Conservation (phyloP, 2,329 filamentous ascomycete genomes). For the Paracamarosporium sp. region DNA sequence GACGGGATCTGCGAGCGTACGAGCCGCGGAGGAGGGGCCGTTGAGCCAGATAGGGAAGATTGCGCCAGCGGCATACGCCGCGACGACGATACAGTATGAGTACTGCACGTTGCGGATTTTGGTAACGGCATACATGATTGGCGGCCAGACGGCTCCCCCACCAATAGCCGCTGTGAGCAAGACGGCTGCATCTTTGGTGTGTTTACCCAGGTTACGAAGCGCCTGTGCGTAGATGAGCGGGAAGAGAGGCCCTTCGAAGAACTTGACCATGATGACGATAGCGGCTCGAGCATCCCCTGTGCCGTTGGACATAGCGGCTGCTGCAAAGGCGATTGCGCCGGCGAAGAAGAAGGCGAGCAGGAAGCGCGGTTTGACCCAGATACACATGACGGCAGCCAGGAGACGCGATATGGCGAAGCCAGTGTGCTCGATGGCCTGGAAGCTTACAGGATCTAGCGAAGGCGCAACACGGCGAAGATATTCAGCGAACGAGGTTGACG, state of each 20-base stretch:
- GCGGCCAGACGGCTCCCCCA: slow-evolving; percentile 63
- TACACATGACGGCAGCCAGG: slow-evolving; percentile 59
- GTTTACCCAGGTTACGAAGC: slow-evolving; percentile 63
- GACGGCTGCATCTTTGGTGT: slow-evolving; percentile 64
- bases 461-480: slow-evolving; percentile 53
- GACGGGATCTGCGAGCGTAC: slow-evolving; percentile 59
- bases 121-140: slow-evolving; percentile 58
- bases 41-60: slow-evolving; percentile 64
- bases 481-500: slow-evolving; percentile 55
- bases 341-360: slow-evolving; percentile 62
- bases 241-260: slow-evolving; percentile 68
- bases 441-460: slow-evolving; percentile 46
- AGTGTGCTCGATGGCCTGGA: slow-evolving; percentile 62
- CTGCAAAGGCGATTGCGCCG: slow-evolving; percentile 60
- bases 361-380: slow-evolving; percentile 64
- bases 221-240: slow-evolving; percentile 64
- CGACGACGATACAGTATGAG: slow-evolving; percentile 61
- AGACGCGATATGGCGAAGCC: slow-evolving; percentile 67
- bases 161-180: slow-evolving; percentile 62
- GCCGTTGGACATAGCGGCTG: slow-evolving; percentile 56
- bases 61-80: slow-evolving; percentile 57
- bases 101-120: slow-evolving; percentile 51
- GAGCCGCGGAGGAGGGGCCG: slow-evolving; percentile 50
- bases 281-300: slow-evolving; percentile 29
- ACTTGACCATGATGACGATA: slow-evolving; percentile 56